Base-by-base conservation (phyloP, 1,284 basidiomycete genomes). In the Leucoagaricus sp. region DNA sequence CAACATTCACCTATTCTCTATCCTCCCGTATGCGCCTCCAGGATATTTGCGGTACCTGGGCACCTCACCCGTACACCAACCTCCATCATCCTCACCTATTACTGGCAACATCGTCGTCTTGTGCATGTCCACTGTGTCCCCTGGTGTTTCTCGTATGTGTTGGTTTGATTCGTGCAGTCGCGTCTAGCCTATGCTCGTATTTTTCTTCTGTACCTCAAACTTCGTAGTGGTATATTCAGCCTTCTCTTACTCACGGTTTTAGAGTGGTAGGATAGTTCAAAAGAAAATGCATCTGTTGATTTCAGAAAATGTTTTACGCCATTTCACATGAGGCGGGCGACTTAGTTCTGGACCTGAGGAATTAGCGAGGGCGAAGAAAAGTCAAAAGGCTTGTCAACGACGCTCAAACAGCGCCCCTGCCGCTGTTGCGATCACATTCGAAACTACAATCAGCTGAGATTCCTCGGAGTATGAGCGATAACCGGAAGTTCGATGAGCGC, bases 81-180 rank as follows among this genome's bases (percentile, higher is more conserved):
- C 23, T 10, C 33, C 10, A 23, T n/a, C 26, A 50, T 8, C 36
- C 13, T 26, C n/a, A 19, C 2, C 9, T 6, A 26, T 38, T 15
- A 42, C 23, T n/a, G n/a, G n/a, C n/a, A n/a, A 7, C 23, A n/a
- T 42, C 12, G 9, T 42, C 36, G 15, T 10, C 23, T 40, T 17
- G 5, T n/a, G n/a, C 19, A 10, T 15, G 17, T 41, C 26, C 25
- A 29, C 25, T 41, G 49, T 34, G 29, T 50, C 4, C 23, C 17
- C 12, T 23, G 48, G 48, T 49, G 48, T 49, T 49, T 21, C 49
- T 40, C 41, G 49, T 50, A 41, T 41, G 15, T 17, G 28, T 42
- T 25, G 29, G 26, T 23, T 17, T 50, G 49, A 26, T 25, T 19
- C 41, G 7, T 21, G 33, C 19, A 40, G 25, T 40, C 38, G 19